Percentiles rank a stretch among this genome's conserved stretches.
Conservation (phyloP, 2,329 filamentous ascomycete genomes). For the Geoglossum cookeanum region DNA sequence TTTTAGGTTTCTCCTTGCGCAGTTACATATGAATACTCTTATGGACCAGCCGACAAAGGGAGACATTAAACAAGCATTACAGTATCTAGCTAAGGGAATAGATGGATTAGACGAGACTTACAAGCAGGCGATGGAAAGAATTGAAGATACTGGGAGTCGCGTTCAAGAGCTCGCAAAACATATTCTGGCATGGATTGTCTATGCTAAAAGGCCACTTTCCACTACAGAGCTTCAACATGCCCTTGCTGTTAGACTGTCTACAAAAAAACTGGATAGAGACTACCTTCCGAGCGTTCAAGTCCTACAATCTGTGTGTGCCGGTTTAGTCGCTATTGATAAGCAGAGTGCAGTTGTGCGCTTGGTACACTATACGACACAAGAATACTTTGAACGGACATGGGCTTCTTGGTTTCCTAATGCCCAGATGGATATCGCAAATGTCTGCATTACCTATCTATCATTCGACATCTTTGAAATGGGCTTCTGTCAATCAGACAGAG, state of each 20-base stretch:
- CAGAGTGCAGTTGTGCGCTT: slow-evolving; percentile 6
- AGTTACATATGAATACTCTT: slow-evolving; percentile 12
- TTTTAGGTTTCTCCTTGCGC: slow-evolving; percentile 7
- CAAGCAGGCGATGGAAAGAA: slow-evolving; percentile 11
- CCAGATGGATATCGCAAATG: not conserved
- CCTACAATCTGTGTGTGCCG: slow-evolving; percentile 6
- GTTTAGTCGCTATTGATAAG: slow-evolving; percentile 7
- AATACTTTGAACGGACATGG: slow-evolving; percentile 9
- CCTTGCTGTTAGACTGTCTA: slow-evolving; percentile 4
- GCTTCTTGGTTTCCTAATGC: not conserved
- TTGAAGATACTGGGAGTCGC: slow-evolving; percentile 12
- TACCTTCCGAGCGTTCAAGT: not conserved
- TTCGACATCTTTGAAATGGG: too few species aligned
- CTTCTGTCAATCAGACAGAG: too few species aligned
- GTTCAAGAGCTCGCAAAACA: slow-evolving; percentile 6
- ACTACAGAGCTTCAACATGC: slow-evolving; percentile 6
- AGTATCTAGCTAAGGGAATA: slow-evolving; percentile 7
- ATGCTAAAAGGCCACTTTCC: too few species aligned
- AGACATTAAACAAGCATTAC: slow-evolving; percentile 3
- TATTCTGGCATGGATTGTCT: slow-evolving; percentile 11
- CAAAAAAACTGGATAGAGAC: slow-evolving; percentile 3
- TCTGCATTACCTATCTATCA: too few species aligned
- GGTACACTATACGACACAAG: slow-evolving; percentile 11
- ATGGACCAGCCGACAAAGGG: slow-evolving; percentile 2
- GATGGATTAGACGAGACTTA: slow-evolving; percentile 12